Conservation (phyloP, 2,329 filamentous ascomycete species). For the Paramyrothecium roridum region DNA sequence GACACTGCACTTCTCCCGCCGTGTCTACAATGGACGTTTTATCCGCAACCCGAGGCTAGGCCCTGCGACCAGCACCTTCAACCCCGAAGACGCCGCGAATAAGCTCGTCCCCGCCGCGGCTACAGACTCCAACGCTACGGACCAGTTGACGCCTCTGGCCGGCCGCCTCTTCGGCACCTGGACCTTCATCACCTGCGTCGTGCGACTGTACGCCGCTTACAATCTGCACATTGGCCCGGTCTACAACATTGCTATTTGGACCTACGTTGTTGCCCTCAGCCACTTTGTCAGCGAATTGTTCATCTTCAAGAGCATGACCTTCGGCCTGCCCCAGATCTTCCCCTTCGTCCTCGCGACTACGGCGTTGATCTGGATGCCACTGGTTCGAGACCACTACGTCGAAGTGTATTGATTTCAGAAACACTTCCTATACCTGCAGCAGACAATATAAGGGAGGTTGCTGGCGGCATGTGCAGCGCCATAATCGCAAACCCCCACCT, state of each 20-base stretch:
- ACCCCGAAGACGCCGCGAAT: slow-evolving; percentile 50
- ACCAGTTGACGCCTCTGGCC: slow-evolving; percentile 71
- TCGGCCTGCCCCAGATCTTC: slow-evolving; percentile 54
- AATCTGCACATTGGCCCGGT: slow-evolving; percentile 68
- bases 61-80: slow-evolving; percentile 34
- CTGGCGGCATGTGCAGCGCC: too few relatives aligned
- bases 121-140: slow-evolving; percentile 42
- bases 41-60: slow-evolving; percentile 46
- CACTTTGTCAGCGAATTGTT: slow-evolving; percentile 83
- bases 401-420: slow-evolving; percentile 24
- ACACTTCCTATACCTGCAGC: not conserved
- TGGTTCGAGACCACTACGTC: slow-evolving; percentile 71
- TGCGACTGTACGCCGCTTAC: slow-evolving; percentile 82
- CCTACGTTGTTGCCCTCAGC: slow-evolving; percentile 71
- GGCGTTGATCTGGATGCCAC: slow-evolving; percentile 58
- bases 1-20: slow-evolving; percentile 78
- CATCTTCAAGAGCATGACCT: slow-evolving; percentile 71
- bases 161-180: slow-evolving; percentile 84
- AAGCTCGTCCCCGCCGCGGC: slow-evolving; percentile 45
- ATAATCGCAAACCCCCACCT: too few relatives aligned
- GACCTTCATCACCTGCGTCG: slow-evolving; percentile 74
- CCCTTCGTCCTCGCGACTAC: slow-evolving; percentile 50
- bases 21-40: slow-evolving; percentile 74
- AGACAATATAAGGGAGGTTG: not conserved
- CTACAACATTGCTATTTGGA: slow-evolving; percentile 80